These are phyloP conservation scores for Rubus parviflorus DNA, from an alignment of 306 rosid species.

Conservation along the genomic window DNA sequence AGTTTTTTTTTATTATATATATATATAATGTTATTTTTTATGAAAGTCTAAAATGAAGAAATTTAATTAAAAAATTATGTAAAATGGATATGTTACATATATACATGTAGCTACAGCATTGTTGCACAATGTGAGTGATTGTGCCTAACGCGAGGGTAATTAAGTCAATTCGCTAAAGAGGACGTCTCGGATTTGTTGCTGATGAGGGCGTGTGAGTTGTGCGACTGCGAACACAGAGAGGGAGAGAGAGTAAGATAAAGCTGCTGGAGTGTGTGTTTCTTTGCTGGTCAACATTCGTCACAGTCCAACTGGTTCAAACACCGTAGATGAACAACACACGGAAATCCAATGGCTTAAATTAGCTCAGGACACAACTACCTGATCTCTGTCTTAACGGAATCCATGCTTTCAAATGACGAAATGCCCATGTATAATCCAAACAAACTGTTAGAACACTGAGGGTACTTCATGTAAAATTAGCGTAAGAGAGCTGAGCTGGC, in stretches of 20 bases:
- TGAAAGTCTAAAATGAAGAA: not conserved
- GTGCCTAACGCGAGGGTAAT: no score
- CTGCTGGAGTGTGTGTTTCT: not conserved
- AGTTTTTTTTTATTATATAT: no score
- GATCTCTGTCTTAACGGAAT: not conserved
- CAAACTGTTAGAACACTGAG: not conserved
- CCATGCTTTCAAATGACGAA: not conserved
- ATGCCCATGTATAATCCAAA: not conserved
- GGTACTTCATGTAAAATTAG: not conserved
- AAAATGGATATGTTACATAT: no score
- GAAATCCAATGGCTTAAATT: not conserved
- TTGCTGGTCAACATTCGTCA: not conserved
- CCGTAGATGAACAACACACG: not conserved
- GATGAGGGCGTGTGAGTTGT: no score
- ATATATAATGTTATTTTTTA: no score
- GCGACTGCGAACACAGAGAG: no score
- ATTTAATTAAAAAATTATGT: no score
- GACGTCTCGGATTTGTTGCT: no score
- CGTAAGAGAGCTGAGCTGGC: not conserved
- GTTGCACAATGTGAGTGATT: no score
- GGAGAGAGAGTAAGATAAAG: not conserved
- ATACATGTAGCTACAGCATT: no score
- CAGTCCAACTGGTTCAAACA: not conserved
- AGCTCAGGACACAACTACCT: not conserved
- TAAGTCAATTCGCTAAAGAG: no score